A percentile compares a stretch with the other conserved stretches of the same genome.
Conservation (phyloP, 495 filamentous ascomycete species). For the Hyaloscypha variabilis region DNA sequence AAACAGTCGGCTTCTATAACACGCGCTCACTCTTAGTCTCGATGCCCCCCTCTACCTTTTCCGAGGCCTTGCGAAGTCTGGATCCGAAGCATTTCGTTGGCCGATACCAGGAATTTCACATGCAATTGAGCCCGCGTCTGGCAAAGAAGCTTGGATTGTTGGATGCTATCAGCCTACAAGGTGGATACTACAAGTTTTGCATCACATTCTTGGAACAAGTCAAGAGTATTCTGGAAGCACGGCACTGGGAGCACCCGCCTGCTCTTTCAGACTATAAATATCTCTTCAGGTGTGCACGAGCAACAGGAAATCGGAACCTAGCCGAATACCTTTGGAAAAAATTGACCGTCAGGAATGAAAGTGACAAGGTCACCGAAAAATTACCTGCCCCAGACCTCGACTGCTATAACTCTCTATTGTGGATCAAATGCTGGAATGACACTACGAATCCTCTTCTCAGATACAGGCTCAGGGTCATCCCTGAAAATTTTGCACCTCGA, state of each 20-base stretch:
- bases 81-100: slow-evolving; percentile 43
- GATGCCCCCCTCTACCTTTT: slow-evolving; percentile 44
- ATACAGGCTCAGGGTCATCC: slow-evolving; percentile 46
- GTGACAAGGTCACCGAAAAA: background rate
- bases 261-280: slow-evolving; percentile 55
- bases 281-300: slow-evolving; percentile 56
- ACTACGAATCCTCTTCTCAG: slow-evolving; percentile 35
- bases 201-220: slow-evolving; percentile 41
- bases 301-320: slow-evolving; percentile 45
- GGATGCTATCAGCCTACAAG: slow-evolving; percentile 31
- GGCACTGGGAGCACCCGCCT: slow-evolving; percentile 36
- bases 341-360: slow-evolving; percentile 30
- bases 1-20: background rate
- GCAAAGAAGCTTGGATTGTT: slow-evolving; percentile 22
- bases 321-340: slow-evolving; percentile 53
- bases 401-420: slow-evolving; percentile 63
- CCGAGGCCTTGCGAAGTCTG: slow-evolving; percentile 48
- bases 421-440: slow-evolving; percentile 46
- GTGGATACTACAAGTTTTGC: slow-evolving; percentile 33
- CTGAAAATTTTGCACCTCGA: slow-evolving; percentile 37
- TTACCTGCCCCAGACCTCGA: slow-evolving; percentile 37
- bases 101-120: slow-evolving; percentile 24
- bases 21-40: slow-evolving; percentile 21
- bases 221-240: slow-evolving; percentile 38
- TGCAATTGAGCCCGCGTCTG: slow-evolving; percentile 32